These are phyloP conservation scores for Curvularia spicifera DNA, from an alignment of 2,329 filamentous ascomycete genomes.

Conservation along the genomic window DNA sequence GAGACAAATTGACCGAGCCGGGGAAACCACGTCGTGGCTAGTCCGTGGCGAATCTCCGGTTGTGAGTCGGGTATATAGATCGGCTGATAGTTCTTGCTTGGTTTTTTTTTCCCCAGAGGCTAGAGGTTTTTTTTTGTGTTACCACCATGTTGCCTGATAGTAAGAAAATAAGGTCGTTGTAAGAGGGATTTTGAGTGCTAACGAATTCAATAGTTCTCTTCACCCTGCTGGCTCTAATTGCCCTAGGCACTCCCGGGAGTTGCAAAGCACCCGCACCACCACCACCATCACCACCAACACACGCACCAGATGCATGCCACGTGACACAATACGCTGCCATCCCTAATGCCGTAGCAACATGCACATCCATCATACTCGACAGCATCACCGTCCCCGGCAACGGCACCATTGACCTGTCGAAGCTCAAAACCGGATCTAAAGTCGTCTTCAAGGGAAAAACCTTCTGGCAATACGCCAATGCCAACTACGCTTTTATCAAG, in stretches of 20 bases:
- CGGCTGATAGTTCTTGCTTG: not conserved
- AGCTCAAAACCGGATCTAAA: constrained; percentile 50
- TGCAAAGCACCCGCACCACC: too few species aligned
- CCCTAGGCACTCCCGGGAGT: not conserved
- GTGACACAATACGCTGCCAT: constrained; percentile 31
- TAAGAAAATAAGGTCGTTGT: not conserved
- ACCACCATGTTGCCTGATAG: not conserved
- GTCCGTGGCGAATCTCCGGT: not conserved
- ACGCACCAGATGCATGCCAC: constrained; percentile 14
- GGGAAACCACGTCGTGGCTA: not conserved
- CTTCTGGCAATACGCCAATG: constrained; percentile 43
- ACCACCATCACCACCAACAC: not conserved
- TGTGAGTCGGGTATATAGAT: not conserved
- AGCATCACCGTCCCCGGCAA: constrained; percentile 49
- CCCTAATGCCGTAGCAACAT: constrained; percentile 48
- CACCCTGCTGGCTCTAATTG: not conserved
- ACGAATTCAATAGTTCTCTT: not conserved
- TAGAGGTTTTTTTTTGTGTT: not conserved
- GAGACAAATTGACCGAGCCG: not conserved
- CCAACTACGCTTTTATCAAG: constrained; percentile 44
- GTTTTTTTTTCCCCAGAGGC: not conserved
- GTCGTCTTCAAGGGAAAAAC: constrained; percentile 48
- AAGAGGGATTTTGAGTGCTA: not conserved
- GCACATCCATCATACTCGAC: constrained; percentile 52
- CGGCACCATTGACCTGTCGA: constrained; percentile 50